phyloP scores from a whole-genome alignment of 495 filamentous ascomycete genomes.

The Cryomyces antarcticus region DNA sequence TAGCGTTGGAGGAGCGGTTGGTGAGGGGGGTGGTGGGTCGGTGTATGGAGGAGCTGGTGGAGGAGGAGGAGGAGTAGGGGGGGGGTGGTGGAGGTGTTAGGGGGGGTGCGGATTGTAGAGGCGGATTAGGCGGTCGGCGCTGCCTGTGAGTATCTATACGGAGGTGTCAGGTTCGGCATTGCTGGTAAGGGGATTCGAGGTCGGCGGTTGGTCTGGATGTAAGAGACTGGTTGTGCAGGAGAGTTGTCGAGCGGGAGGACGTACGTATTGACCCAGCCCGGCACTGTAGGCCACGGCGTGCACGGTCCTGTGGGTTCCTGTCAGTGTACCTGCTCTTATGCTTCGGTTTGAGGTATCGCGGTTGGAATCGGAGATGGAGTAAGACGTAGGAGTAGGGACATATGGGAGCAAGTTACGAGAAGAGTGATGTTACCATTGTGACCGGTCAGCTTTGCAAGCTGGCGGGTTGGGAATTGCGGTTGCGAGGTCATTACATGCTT shows the following conservation, averaged over 20 bases:
- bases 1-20: constrained; percentile 43
- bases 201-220: constrained; percentile 15
- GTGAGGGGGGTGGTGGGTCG: constrained; percentile 71
- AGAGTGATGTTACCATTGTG: constrained; percentile 9
- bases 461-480: constrained; percentile 14
- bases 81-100: no score
- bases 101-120: constrained; percentile 43
- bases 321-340: no score
- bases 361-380: neutral
- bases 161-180: constrained; percentile 10
- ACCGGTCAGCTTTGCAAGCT: constrained; percentile 13
- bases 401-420: no score
- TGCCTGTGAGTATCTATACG: constrained; percentile 56
- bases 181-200: constrained; percentile 23
- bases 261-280: constrained; percentile 40
- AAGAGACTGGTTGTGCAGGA: constrained; percentile 5
- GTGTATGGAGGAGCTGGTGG: constrained; percentile 35
- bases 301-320: constrained; percentile 30
- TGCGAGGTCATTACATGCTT: constrained; percentile 5
- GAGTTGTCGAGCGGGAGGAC: neutral
- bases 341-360: neutral
- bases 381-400: no score
- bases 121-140: constrained; percentile 63
- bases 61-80: no score
- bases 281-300: constrained; percentile 55